A percentile compares a stretch with the other conserved stretches of the same genome.
phyloP scores from a whole-genome alignment of 140 eudicot species.

The Senecio squalidus region DNA sequence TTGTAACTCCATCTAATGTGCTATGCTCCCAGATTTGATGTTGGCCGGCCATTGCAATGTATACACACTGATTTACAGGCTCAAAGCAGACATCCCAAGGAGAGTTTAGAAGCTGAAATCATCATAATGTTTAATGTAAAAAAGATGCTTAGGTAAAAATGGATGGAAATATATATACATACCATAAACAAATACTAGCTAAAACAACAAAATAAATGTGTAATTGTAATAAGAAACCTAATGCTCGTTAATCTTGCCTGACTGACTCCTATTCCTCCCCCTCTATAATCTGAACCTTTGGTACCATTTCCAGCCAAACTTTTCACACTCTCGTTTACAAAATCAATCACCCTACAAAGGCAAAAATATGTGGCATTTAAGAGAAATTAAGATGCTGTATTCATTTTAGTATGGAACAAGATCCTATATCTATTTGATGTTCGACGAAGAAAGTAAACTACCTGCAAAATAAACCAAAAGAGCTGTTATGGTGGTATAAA shows the following conservation, averaged over 20 bases:
- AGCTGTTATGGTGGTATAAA: too few relatives aligned
- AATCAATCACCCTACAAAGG: conserved; percentile 80
- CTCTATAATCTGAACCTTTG: conserved; percentile 92
- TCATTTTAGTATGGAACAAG: conserved; percentile 1
- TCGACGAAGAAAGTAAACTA: too few relatives aligned
- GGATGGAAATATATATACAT: neutral
- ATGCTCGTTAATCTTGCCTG: conserved; percentile 56
- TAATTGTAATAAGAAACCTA: neutral
- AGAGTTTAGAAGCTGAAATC: conserved; percentile 87
- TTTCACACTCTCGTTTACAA: conserved; percentile 75
- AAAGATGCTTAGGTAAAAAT: neutral
- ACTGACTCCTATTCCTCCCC: conserved; percentile 69
- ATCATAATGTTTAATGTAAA: conserved; percentile 11
- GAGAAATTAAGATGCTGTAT: neutral
- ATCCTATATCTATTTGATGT: neutral
- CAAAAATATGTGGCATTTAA: conserved; percentile 12
- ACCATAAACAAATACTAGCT: neutral
- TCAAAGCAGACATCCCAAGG: conserved; percentile 99
- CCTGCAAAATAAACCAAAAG: too few relatives aligned
- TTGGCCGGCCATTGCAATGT: conserved; percentile 99
- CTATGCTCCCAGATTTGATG: conserved; percentile 95
- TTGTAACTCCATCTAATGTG: conserved; percentile 64
- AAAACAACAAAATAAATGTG: conserved; percentile 2
- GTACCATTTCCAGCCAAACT: conserved; percentile 98
- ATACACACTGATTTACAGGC: conserved; percentile 66